Base-by-base conservation (phyloP, 2,329 filamentous ascomycete species). In the Stagonosporopsis chrysanthemi region DNA sequence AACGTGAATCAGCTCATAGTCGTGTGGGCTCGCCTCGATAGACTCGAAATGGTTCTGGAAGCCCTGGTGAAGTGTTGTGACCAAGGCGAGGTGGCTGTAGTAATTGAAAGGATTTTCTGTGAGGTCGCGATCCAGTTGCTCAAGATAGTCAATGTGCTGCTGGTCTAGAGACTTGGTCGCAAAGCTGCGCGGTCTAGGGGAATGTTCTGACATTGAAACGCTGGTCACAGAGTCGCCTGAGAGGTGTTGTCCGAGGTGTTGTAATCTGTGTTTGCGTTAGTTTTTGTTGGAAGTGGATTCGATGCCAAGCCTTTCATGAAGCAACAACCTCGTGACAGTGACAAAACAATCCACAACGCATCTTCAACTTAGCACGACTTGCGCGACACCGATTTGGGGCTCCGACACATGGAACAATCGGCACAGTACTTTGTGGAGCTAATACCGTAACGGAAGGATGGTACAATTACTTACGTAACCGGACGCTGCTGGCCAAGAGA, bases 31-130 rank as follows among this genome's bases (percentile, higher is more conserved):
- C 42, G 44, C 70, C 53, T 69, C 71, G 49, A 55, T 76, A 50
- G 62, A 62, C 35, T 44, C 65, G 31, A 64, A 68, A 56, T 82
- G 79, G 14, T 75, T 74, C 31, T 80, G 68, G 26, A 83, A 77
- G 38, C 81, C 81, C 56, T 80, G 78, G 64, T 82, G 80, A 23
- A 83, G 74, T 2, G 81, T 75, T 31, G 77, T 77, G 66, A 83
- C 79, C 33, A 83, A 75, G 44, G 77, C 74, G 35, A 80, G 76
- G 64, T 83, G 80, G 46, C 78, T 78, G 47, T 79, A 75, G 61
- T 82, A 83, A 51, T 80, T 79, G 64, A 81, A 81, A 1, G 80
- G 79, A 56, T 83, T 81, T 33, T 81, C 78, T 11, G 69, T 58
- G 17, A 83, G 73, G 22, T 77, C 73, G 23, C 72, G 75, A 35